Conservation (phyloP, 768 basidiomycete species). For the Pleurotus djamor region DNA sequence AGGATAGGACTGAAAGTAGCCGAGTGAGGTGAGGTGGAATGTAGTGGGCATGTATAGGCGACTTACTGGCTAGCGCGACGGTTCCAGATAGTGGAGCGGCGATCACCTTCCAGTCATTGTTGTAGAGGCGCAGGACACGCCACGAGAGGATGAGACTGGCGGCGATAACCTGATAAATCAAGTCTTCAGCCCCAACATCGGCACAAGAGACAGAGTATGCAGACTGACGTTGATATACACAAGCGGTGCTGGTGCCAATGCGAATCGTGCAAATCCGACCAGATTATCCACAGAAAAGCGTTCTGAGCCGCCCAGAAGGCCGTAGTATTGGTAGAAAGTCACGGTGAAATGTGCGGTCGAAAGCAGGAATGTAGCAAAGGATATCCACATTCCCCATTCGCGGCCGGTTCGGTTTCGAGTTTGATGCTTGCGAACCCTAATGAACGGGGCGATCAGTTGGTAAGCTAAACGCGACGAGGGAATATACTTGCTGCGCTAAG, state of each 20-base stretch:
- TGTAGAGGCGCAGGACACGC: background rate
- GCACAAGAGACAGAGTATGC: background rate
- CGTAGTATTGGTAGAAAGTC: slow-evolving; percentile 5
- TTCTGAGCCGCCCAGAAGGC: background rate
- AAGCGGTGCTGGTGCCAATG: background rate
- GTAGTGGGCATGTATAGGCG: background rate
- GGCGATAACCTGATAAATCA: background rate
- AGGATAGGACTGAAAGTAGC: background rate
- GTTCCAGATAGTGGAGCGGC: background rate
- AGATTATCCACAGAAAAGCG: background rate
- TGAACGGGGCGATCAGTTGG: background rate
- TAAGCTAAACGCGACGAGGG: background rate
- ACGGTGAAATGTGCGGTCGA: background rate
- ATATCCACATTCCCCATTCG: background rate
- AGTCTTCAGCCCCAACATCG: background rate
- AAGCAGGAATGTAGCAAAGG: background rate
- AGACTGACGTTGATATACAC: slow-evolving; percentile 1
- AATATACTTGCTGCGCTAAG: background rate
- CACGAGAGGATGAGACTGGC: background rate
- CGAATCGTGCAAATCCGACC: background rate
- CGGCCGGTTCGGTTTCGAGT: background rate
- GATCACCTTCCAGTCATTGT: background rate
- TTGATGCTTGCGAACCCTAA: background rate
- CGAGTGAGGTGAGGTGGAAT: background rate
- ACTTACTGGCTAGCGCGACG: background rate